Base-by-base conservation (phyloP, 345 rosid genomes). In the Limnanthes douglasii region DNA sequence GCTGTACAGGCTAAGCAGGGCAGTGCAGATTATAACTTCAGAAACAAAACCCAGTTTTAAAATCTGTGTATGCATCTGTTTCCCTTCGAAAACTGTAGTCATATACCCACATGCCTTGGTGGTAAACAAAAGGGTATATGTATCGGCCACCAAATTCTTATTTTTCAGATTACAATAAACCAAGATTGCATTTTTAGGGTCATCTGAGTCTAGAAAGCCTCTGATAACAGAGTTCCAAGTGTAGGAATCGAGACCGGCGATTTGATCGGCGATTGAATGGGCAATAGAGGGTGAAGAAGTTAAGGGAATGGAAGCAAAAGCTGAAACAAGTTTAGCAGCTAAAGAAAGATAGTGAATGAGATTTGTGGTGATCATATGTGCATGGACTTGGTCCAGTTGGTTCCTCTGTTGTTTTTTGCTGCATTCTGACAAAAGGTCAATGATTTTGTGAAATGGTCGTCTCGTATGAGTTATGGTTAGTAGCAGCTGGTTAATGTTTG, bases 71-170 rank as follows among this genome's bases (percentile, higher is more conserved):
- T 71, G 68, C 4, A 71, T 32, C 48, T 46, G 56, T 29, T 51
- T 48, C 22, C 61, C 65, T 5, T 18, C 12, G 12, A 33, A 15
- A 28, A 57, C 35, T 3, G 21, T 36, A 30, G 48, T 43, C 18
- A 63, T 30, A 22, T 49, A 44, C 24, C 41, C 37, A 18, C 70
- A 60, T 15, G 68, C 61, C 61, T 63, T 66, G 18, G 61, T 42
- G 43, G 43, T 68, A 27, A 40, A 44, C 36, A 56, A 31, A 28
- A 66, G 38, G 0, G 61, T 63, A 30, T 34, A 48, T 31, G 48
- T 34, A 40, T 56, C 61, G 6, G 51, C 56, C 27, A 21, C 11
- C 44, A 53, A 39, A 9, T 61, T 55, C 14, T 23, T 45, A 25
- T 36, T 41, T 35, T 55, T 59, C 64, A 65, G 24, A 18, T 36